Evolutionary conservation across 2,329 filamentous ascomycete species (phyloP), one percentile per base, ranked within the genome.

Genomic region (Sporothrix euskadiensis): DNA sequence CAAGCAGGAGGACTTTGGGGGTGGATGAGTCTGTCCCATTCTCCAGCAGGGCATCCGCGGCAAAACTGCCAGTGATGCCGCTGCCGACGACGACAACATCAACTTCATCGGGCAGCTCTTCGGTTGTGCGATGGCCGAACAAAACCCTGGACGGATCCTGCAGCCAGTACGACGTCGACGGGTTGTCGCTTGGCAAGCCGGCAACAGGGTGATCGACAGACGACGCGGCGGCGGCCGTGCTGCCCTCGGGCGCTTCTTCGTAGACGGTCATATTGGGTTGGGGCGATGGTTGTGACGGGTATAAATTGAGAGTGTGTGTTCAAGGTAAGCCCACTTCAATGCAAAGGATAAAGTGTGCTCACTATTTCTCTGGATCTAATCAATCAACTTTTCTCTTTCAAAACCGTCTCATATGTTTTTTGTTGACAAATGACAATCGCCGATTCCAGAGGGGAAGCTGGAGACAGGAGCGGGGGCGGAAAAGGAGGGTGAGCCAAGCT

Each of bases 61-160:
- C 90, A 80, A 91, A 92, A 0, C 89, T 83, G n/a, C 92, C 92
- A 1, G 91, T 92, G 77, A 95, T 92, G 32, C 92, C 92, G 78
- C 88, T 92, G 54, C 92, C 92, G 4, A 95, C 84, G 32, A 95
- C 85, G 4, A 94, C 87, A 3, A 93, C 85, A 80, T 94, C 91
- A 0, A 90, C 89, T 63, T 84, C 82, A 2, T 81, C 77, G 0
- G 92, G 92, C 30, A 94, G 83, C 7, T 88, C 82, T 0, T 83
- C 78, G 0, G 92, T 94, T 0, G 91, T 90, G 19, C 88, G 86
- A 78, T 94, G 90, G n/a, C 89, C 89, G 0, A 89, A 81, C 5
- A 95, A 85, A 73, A 85, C 84, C 71, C 85, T 78, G 3, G 90
- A 92, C 0, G 91, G 91, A 74, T 91, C 85, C 71, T 84, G 86